Conservation (phyloP, 1,284 basidiomycete species). For the Heterobasidion occidentale region DNA sequence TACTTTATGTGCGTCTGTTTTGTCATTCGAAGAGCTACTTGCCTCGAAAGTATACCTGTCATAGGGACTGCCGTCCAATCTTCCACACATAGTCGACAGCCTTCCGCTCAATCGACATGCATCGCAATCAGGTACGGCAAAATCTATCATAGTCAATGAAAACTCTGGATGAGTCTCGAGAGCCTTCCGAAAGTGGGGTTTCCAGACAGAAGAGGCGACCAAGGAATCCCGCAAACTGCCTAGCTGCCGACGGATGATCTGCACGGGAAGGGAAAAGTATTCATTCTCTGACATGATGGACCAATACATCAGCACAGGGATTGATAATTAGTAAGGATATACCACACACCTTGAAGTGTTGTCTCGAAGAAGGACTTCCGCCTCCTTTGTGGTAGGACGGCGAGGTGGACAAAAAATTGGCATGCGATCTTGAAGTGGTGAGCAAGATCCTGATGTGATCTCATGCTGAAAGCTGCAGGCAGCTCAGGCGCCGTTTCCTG, state of each 20-base stretch:
- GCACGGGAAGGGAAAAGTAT: constrained; percentile 66
- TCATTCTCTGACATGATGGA: constrained; percentile 36
- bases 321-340: not conserved
- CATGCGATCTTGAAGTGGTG: constrained; percentile 82
- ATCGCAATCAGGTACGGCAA: constrained; percentile 59
- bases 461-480: constrained; percentile 73
- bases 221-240: constrained; percentile 60
- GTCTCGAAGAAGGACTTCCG: constrained; percentile 47
- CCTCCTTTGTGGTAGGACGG: constrained; percentile 46
- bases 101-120: constrained; percentile 72
- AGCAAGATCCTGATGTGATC: constrained; percentile 61
- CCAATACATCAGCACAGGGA: not conserved
- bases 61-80: constrained; percentile 53
- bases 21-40: not conserved
- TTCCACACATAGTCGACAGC: constrained; percentile 50
- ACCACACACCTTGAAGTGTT: constrained; percentile 41
- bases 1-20: not conserved
- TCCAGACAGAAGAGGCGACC: constrained; percentile 77
- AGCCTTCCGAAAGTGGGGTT: constrained; percentile 52
- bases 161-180: constrained; percentile 65
- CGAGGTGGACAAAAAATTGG: constrained; percentile 78
- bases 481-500: constrained; percentile 34
- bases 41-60: constrained; percentile 52
- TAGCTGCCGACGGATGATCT: constrained; percentile 56
- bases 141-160: constrained; percentile 41